A percentile compares a stretch with the other conserved stretches of the same genome.
Evolutionary conservation across 345 rosid species (phyloP).

Genomic region (Aegle marmelos): DNA sequence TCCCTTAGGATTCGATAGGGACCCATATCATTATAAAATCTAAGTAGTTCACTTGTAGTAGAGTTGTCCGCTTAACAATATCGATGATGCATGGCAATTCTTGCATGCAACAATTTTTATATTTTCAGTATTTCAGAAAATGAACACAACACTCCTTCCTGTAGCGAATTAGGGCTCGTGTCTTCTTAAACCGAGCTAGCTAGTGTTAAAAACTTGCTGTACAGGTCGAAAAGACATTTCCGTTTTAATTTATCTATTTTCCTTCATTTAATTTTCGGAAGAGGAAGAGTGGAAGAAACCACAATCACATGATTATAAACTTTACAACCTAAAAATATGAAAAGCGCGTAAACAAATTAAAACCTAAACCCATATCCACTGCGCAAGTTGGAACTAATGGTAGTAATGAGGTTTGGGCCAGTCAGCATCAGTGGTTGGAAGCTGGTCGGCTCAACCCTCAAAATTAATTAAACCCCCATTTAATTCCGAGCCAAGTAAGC

Average conservation of each 20-base stretch:
- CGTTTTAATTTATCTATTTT: neutral
- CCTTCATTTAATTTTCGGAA: neutral
- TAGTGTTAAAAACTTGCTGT: neutral
- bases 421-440: conserved; percentile 3
- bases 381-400: neutral
- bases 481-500: no score
- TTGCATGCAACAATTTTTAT: neutral
- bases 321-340: neutral
- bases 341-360: no score
- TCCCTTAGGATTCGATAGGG: neutral
- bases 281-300: neutral
- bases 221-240: neutral
- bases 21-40: neutral
- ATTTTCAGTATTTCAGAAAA: neutral
- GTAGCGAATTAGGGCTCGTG: neutral
- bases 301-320: neutral
- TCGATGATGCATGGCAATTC: neutral
- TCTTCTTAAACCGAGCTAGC: neutral
- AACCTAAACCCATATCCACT: neutral
- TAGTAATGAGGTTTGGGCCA: neutral
- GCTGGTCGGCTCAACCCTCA: conserved; percentile 4
- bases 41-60: neutral
- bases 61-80: neutral
- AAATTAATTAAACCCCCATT: neutral
- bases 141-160: neutral